phyloP scores from a whole-genome alignment of 306 rosid species.

The Prunus mira region DNA sequence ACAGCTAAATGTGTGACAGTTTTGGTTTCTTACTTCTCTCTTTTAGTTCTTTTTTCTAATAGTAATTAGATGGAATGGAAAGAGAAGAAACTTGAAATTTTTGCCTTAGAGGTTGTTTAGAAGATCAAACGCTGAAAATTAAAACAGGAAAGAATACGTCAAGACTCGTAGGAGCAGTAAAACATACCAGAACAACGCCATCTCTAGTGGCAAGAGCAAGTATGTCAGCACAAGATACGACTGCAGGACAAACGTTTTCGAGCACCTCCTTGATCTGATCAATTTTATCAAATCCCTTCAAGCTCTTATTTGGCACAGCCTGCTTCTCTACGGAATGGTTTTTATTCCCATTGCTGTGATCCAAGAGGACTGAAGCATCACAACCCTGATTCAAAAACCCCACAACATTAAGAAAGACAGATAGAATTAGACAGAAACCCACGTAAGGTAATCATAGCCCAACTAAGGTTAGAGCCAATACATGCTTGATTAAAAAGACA shows the following conservation, averaged over 20 bases:
- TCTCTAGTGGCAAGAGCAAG: constrained; percentile 44
- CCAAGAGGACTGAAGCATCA: constrained; percentile 47
- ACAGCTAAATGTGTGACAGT: background rate
- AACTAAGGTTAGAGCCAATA: background rate
- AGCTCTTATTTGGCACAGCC: constrained; percentile 66
- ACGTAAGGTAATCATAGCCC: background rate
- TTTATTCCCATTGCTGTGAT: constrained; percentile 40
- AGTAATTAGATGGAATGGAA: too few species aligned
- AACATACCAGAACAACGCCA: constrained; percentile 37
- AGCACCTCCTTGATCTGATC: constrained; percentile 39
- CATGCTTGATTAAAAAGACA: background rate
- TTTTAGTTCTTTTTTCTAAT: background rate
- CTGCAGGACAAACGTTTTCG: constrained; percentile 40
- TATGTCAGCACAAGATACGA: constrained; percentile 47
- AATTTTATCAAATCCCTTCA: background rate
- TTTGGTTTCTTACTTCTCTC: background rate
- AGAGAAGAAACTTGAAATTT: background rate
- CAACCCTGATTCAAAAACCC: constrained; percentile 33
- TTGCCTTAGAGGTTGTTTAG: background rate
- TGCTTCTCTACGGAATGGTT: constrained; percentile 56
- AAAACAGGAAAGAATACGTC: background rate
- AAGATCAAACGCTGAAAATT: background rate
- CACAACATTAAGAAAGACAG: too few species aligned
- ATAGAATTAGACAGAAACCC: too few species aligned
- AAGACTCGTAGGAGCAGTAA: background rate